phyloP scores from a whole-genome alignment of 2,329 filamentous ascomycete species.

The Metarhizium guizhouense region DNA sequence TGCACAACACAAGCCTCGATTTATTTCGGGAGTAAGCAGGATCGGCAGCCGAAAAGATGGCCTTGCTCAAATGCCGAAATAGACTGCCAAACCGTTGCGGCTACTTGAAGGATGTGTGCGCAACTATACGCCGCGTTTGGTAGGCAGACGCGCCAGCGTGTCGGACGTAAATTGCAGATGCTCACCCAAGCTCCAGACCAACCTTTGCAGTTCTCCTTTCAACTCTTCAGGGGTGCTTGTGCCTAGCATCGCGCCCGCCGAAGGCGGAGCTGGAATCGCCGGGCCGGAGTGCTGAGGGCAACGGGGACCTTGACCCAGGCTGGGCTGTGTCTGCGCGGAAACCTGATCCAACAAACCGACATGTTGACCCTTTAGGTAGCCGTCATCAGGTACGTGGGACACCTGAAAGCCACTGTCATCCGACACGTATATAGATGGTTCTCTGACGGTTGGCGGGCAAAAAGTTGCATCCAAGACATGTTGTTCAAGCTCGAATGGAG shows the following conservation, averaged over 20 bases:
- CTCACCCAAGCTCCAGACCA: slow-evolving; percentile 1
- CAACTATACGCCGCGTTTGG: not conserved
- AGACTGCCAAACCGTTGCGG: not conserved
- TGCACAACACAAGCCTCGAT: no score
- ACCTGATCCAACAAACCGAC: not conserved
- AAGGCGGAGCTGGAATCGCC: not conserved
- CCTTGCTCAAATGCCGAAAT: no score
- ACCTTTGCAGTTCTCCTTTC: not conserved
- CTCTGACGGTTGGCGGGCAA: slow-evolving; percentile 29
- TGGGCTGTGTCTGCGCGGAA: not conserved
- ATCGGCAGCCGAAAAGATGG: no score
- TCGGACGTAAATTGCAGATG: not conserved
- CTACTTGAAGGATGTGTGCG: not conserved
- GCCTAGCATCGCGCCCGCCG: slow-evolving; percentile 1
- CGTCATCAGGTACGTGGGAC: slow-evolving; percentile 1
- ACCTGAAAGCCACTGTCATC: slow-evolving; percentile 41
- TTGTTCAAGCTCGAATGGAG: slow-evolving; percentile 53
- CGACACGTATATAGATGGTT: slow-evolving; percentile 51
- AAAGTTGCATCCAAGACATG: slow-evolving; percentile 45
- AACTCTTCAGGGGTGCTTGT: not conserved
- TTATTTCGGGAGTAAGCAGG: no score
- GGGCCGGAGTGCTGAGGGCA: not conserved
- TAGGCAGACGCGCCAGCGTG: not conserved
- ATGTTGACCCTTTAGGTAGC: not conserved
- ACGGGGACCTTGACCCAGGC: no score